Base-by-base conservation (phyloP, 805 yeast genomes). In the Myxozyma udenii region DNA sequence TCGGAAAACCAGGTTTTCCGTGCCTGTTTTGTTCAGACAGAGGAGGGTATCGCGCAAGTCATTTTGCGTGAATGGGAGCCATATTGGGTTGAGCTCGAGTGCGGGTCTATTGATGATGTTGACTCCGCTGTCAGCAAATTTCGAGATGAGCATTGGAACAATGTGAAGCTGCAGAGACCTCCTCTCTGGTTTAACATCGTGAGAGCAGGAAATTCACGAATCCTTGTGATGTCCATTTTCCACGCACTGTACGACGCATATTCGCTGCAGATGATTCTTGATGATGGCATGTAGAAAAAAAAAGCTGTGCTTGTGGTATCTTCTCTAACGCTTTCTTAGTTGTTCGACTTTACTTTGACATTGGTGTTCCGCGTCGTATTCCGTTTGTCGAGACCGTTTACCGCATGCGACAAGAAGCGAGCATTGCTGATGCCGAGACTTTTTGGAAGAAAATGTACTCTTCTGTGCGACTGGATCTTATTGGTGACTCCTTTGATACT, bases 191-290 rank as follows among this genome's bases (percentile, higher is more conserved):
- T 56, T 23, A 32, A 47, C 19, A 16, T 47, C 3, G 24, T 46
- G 11, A n/a, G 23, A 3, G 21, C 24, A 12, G 24, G 18, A 14
- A 32, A 22, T 4, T 14, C 23, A 1, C 19, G n/a, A 14, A 22
- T 18, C 5, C 25, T 54, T 7, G 32, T 33, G 26, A 16, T 59
- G 33, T 48, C 51, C 6, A 32, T 61, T 11, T 61, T 60, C 24
- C 65, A 62, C 37, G 62, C 61, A 2, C n/a, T 61, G 11, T 62
- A 61, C 41, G 65, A 62, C 37, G 65, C 61, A 5, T 18, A 37
- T 26, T 57, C 62, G 9, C 26, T 61, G 30, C 46, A 44, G 19
- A 41, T 50, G 35, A 32, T 61, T 3, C 38, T 56, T 16, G 44
- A 53, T 6, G 64, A 62, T 23, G 48, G 55, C 46, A 48, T 35